phyloP scores from a whole-genome alignment of 495 filamentous ascomycete species.

The Penicillium paradoxum region DNA sequence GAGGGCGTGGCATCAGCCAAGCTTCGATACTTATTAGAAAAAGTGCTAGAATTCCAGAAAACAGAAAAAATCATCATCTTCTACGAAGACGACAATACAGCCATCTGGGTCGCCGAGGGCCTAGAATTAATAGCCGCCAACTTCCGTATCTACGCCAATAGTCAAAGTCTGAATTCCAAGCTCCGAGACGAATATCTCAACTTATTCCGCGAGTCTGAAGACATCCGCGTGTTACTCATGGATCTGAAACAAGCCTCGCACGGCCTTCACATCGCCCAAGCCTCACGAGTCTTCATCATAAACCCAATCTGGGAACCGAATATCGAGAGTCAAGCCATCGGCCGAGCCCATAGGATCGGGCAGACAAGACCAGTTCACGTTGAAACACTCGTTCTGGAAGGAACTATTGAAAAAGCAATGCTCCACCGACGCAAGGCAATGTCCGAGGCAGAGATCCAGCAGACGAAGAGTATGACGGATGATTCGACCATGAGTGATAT shows the following conservation, averaged over 20 bases:
- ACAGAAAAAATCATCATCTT: conserved; percentile 88
- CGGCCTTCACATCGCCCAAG: conserved; percentile 76
- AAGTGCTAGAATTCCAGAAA: conserved; percentile 58
- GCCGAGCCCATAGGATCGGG: conserved; percentile 83
- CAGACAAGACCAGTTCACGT: conserved; percentile 77
- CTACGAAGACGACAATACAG: conserved; percentile 82
- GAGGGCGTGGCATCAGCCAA: conserved; percentile 82
- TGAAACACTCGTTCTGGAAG: conserved; percentile 77
- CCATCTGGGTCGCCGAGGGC: conserved; percentile 75
- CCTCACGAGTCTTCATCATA: conserved; percentile 85
- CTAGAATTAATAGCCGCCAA: conserved; percentile 73
- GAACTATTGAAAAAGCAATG: conserved; percentile 83
- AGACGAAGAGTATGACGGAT: conserved; percentile 64
- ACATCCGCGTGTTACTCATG: conserved; percentile 76
- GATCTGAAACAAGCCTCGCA: conserved; percentile 83
- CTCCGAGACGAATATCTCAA: conserved; percentile 67
- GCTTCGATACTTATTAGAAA: conserved; percentile 76
- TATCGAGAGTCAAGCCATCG: conserved; percentile 87
- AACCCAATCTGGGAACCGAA: conserved; percentile 83
- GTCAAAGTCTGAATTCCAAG: conserved; percentile 47
- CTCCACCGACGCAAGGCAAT: conserved; percentile 68
- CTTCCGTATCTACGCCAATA: conserved; percentile 78
- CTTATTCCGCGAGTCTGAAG: conserved; percentile 64
- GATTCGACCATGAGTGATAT: conserved; percentile 73
- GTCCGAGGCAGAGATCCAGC: conserved; percentile 67